A percentile compares a stretch with the other conserved stretches of the same genome.
These are phyloP conservation scores for Diaporthe sp. DNA, from an alignment of 2,329 filamentous ascomycete species.

Conservation along the genomic window DNA sequence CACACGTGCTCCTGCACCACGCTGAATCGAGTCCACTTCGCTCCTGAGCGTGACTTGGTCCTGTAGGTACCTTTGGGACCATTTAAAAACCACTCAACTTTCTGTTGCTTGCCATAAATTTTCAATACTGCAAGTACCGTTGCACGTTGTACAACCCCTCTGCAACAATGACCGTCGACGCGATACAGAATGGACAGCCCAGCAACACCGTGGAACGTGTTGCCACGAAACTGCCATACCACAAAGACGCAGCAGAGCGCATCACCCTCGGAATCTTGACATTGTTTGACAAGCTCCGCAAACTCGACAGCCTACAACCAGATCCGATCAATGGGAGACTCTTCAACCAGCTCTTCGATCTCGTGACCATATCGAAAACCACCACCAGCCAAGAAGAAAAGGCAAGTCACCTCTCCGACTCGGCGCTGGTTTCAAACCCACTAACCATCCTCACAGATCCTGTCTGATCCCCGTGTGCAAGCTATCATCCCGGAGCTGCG, in stretches of 20 bases:
- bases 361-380: constrained; percentile 37
- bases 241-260: constrained; percentile 26
- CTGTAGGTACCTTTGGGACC: neutral
- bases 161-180: constrained; percentile 33
- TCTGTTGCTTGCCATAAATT: neutral
- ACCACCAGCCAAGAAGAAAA: constrained; percentile 19
- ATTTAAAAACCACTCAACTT: neutral
- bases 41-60: neutral
- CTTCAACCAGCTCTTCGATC: constrained; percentile 37
- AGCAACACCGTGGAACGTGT: constrained; percentile 22
- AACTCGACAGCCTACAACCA: constrained; percentile 28
- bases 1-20: constrained; percentile 16
- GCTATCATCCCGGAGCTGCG: constrained; percentile 25
- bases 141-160: neutral
- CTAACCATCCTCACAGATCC: constrained; percentile 14
- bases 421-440: neutral
- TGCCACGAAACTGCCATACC: constrained; percentile 32
- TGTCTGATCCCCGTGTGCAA: constrained; percentile 25
- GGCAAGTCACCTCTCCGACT: neutral
- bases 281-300: constrained; percentile 15
- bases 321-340: constrained; percentile 35
- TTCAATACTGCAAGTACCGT: neutral
- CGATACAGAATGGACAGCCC: neutral
- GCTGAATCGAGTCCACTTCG: neutral
- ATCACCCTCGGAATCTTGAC: constrained; percentile 34